Conservation (phyloP, 306 rosid species). For the Quercus gilva region DNA sequence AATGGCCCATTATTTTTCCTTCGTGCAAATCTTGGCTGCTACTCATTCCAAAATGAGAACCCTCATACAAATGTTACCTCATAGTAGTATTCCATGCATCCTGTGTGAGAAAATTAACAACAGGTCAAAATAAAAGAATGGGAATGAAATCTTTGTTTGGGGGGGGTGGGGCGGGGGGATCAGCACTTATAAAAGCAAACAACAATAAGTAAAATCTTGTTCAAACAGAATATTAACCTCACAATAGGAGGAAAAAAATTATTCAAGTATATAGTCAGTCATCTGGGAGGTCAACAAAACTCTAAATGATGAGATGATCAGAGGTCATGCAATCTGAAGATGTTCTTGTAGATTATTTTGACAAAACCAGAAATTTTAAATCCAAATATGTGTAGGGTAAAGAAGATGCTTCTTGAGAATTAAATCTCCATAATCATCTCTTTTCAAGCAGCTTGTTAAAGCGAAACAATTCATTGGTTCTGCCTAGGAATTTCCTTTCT, state of each 20-base stretch:
- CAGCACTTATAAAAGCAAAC: neutral
- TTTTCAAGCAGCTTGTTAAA: neutral
- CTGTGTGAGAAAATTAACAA: conserved; percentile 9
- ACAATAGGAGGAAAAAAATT: neutral
- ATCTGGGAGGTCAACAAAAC: neutral
- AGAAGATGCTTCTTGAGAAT: neutral
- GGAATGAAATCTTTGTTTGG: neutral
- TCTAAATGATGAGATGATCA: neutral
- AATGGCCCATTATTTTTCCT: neutral
- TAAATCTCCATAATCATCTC: neutral
- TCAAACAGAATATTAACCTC: neutral
- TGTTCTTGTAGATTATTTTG: neutral
- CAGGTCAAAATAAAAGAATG: neutral
- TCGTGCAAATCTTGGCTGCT: conserved; percentile 11
- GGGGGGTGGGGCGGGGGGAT: no score
- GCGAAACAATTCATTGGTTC: neutral
- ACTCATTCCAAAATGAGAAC: neutral
- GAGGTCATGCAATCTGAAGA: neutral
- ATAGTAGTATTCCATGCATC: conserved; percentile 13
- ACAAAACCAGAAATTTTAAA: neutral
- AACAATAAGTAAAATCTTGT: neutral
- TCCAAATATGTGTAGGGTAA: neutral
- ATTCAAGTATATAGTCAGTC: neutral
- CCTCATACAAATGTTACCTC: conserved; percentile 1
- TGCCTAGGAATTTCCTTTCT: neutral